A percentile compares a stretch with the other conserved stretches of the same genome.
Evolutionary conservation across 2,329 filamentous ascomycete species (phyloP).

Genomic region (Diplocarpon mali): DNA sequence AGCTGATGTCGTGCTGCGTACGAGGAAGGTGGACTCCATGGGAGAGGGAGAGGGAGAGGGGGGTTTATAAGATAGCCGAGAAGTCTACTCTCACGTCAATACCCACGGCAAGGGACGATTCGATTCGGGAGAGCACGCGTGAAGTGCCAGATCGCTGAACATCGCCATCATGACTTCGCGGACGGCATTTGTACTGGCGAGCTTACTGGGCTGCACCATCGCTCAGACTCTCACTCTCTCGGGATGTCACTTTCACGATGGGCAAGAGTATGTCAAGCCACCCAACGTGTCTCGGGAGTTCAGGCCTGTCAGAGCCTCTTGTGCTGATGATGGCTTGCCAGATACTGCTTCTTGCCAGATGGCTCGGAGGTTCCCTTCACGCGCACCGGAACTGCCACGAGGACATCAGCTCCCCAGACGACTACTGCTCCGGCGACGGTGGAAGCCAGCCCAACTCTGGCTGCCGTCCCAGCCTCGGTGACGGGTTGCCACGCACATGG

Average conservation of each 20-base stretch:
- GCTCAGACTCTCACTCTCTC: conserved; percentile 16
- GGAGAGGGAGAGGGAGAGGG: too few relatives aligned
- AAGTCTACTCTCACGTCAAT: too few relatives aligned
- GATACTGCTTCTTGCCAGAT: conserved; percentile 7
- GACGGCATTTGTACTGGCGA: neutral
- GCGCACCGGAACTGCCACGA: neutral
- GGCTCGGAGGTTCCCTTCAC: conserved; percentile 7
- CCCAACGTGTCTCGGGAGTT: neutral
- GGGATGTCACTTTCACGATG: conserved; percentile 27
- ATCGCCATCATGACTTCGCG: conserved; percentile 1
- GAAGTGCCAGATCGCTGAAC: too few relatives aligned
- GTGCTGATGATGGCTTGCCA: neutral
- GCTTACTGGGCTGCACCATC: neutral
- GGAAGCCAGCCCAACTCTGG: neutral
- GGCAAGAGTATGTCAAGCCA: conserved; percentile 20
- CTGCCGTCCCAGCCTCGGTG: conserved; percentile 27
- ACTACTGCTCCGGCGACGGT: neutral
- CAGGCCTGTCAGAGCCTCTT: neutral
- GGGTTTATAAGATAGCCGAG: too few relatives aligned
- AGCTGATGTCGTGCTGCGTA: neutral
- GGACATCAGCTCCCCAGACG: neutral
- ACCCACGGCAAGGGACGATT: too few relatives aligned
- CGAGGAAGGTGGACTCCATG: neutral
- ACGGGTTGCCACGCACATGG: conserved; percentile 42
- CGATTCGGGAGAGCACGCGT: too few relatives aligned